These are phyloP conservation scores for Fusarium sublunatum DNA, from an alignment of 2,329 filamentous ascomycete species.

Conservation along the genomic window DNA sequence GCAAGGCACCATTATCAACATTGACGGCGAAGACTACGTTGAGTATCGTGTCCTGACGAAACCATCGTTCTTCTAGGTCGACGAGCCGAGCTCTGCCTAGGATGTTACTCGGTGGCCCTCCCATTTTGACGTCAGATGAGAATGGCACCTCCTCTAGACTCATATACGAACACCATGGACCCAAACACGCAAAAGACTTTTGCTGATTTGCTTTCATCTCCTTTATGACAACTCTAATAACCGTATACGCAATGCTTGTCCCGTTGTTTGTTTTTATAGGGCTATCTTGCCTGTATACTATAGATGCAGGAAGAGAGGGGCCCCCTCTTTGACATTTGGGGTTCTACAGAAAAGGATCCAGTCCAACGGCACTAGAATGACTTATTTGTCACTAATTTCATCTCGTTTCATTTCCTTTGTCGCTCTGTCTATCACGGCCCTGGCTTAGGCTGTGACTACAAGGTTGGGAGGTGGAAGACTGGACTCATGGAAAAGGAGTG, in stretches of 20 bases:
- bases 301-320: constrained; percentile 18
- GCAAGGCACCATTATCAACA: constrained; percentile 69
- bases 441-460: constrained; percentile 20
- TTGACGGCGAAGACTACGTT: constrained; percentile 75
- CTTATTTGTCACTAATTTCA: background rate
- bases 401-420: constrained; percentile 24
- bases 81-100: too few relatives aligned
- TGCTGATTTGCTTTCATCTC: background rate
- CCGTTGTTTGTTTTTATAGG: constrained; percentile 8
- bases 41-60: constrained; percentile 74
- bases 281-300: constrained; percentile 24
- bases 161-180: constrained; percentile 8
- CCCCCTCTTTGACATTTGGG: constrained; percentile 13
- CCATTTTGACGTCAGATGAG: background rate
- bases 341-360: constrained; percentile 21
- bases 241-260: constrained; percentile 4
- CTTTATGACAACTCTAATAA: constrained; percentile 1
- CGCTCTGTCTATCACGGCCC: constrained; percentile 11
- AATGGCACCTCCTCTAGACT: background rate
- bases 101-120: background rate
- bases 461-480: constrained; percentile 31
- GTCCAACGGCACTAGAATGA: constrained; percentile 36
- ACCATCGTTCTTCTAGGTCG: constrained; percentile 66
- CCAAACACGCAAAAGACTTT: background rate
- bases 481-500: constrained; percentile 38